Conservation (phyloP, 371 early-diverging fungal species). For the Rhizopus arrhizus region DNA sequence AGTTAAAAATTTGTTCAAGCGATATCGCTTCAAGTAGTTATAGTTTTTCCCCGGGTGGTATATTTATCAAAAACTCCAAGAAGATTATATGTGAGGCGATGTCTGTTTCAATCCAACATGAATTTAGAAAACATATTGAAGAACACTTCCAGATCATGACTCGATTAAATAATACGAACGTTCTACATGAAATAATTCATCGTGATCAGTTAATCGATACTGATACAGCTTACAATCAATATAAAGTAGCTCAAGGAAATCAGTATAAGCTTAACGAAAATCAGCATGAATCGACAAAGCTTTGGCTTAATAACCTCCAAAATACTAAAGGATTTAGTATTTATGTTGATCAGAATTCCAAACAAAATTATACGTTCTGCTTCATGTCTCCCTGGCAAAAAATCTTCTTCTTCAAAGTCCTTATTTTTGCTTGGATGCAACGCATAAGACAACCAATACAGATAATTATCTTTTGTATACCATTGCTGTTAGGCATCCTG, state of each 20-base stretch:
- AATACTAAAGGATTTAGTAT: not conserved
- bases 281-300: not conserved
- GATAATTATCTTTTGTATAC: slow-evolving; percentile 8
- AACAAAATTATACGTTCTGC: not conserved
- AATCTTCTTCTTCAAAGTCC: not conserved
- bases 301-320: not conserved
- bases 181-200: not conserved
- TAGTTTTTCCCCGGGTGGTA: too few relatives aligned
- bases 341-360: not conserved
- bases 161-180: too few relatives aligned
- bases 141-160: too few relatives aligned
- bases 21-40: too few relatives aligned
- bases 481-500: slow-evolving; percentile 3
- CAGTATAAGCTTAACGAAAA: not conserved
- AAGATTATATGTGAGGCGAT: too few relatives aligned
- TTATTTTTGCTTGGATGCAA: slow-evolving; percentile 4
- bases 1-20: too few relatives aligned
- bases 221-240: not conserved
- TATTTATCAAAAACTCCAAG: too few relatives aligned
- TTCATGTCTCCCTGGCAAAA: slow-evolving; percentile 5
- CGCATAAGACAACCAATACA: not conserved
- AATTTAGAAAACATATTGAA: too few relatives aligned
- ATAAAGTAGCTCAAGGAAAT: slow-evolving; percentile 4
- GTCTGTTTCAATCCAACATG: too few relatives aligned
- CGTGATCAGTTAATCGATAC: slow-evolving; percentile 4